A percentile compares a stretch with the other conserved stretches of the same genome.
Evolutionary conservation across 768 basidiomycete species (phyloP).

Genomic region (Tephrocybe sp.): DNA sequence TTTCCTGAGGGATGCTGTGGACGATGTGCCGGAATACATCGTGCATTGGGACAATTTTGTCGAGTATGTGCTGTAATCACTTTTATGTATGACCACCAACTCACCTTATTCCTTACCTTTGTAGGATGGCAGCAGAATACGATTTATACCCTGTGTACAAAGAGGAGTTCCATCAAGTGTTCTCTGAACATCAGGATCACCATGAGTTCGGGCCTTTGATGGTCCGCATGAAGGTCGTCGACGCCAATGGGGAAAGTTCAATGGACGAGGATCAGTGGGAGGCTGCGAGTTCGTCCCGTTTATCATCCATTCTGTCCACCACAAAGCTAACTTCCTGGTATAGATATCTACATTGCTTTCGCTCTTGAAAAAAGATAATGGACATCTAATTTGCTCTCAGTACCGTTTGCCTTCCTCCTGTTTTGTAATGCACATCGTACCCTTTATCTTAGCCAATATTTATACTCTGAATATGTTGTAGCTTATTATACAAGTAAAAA

Average conservation of each 20-base stretch:
- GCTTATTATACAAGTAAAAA: conserved; percentile 14
- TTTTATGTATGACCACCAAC: background rate
- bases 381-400: background rate
- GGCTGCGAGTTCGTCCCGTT: conserved; percentile 82
- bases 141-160: conserved; percentile 72
- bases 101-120: background rate
- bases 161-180: conserved; percentile 89
- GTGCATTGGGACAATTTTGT: conserved; percentile 96
- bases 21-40: conserved; percentile 95
- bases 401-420: background rate
- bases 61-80: conserved; percentile 59
- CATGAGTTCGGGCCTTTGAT: conserved; percentile 83
- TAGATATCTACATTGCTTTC: conserved; percentile 94
- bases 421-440: background rate
- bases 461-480: conserved; percentile 12
- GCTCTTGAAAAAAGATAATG: conserved; percentile 73
- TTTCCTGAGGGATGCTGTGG: conserved; percentile 92
- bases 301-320: background rate
- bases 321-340: conserved; percentile 4
- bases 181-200: conserved; percentile 75
- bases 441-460: conserved; percentile 14
- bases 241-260: conserved; percentile 79
- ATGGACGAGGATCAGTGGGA: conserved; percentile 98
- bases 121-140: conserved; percentile 84
- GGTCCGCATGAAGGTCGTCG: conserved; percentile 89